phyloP scores from a whole-genome alignment of 2,329 filamentous ascomycete species.

The Hysterium pulicare region DNA sequence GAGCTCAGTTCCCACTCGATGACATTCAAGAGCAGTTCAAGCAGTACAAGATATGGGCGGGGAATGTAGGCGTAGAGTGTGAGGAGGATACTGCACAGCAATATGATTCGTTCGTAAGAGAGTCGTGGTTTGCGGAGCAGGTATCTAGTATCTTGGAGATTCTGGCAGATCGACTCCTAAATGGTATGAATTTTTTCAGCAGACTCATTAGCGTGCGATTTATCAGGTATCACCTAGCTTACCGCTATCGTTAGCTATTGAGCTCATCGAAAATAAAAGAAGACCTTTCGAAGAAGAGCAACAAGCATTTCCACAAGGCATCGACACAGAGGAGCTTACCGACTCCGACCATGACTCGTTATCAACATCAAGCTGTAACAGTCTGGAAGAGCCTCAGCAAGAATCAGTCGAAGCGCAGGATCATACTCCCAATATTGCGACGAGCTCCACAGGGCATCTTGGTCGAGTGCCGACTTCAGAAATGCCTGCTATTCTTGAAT shows the following conservation, averaged over 20 bases:
- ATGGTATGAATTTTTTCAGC: constrained; percentile 9
- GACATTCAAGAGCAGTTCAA: constrained; percentile 13
- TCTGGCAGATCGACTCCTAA: constrained; percentile 15
- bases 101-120: too few species aligned
- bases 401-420: too few species aligned
- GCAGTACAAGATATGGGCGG: constrained; percentile 16
- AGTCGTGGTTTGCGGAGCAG: too few species aligned
- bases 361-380: constrained; percentile 1
- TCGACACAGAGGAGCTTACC: too few species aligned
- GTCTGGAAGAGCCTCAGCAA: too few species aligned
- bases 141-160: constrained; percentile 15
- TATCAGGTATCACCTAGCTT: too few species aligned
- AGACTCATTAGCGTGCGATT: too few species aligned
- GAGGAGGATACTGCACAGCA: constrained; percentile 6
- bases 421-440: too few species aligned
- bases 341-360: too few species aligned
- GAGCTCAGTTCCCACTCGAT: constrained; percentile 1
- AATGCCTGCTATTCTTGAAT: constrained; percentile 2
- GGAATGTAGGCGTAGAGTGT: constrained; percentile 14
- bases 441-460: too few species aligned
- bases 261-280: not conserved
- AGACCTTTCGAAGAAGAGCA: too few species aligned
- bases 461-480: constrained; percentile 1
- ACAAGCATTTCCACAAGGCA: constrained; percentile 3
- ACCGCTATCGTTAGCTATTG: not conserved